Base-by-base conservation (phyloP, 2,329 filamentous ascomycete species). In the Penicillium sp. region DNA sequence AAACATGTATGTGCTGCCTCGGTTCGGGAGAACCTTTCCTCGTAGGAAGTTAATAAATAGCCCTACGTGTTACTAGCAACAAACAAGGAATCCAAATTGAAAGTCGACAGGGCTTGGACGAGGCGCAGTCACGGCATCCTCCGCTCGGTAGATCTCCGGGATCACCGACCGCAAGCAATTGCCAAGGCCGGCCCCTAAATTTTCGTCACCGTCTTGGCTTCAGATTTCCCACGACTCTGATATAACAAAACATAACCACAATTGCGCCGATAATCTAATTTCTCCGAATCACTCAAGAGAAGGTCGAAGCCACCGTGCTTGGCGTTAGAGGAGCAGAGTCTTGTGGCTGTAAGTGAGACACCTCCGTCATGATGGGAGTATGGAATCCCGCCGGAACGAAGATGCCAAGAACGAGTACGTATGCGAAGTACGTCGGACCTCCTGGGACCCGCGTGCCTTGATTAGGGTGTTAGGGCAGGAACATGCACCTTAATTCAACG, bases 341-440 rank as follows among this genome's bases (percentile, higher is more conserved):
- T 26, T 43, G 23, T 3, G 14, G n/a, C 24, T 14, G 39, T 43
- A 3, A 3, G 16, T 26, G 16, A n/a, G 16, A 45, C 21, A 42
- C 19, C 16, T 24, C 19, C 19, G 10, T 13, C 34, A 23, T 23
- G 40, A 43, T n/a, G n/a, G n/a, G n/a, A n/a, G n/a, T n/a, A n/a
- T 28, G 24, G 42, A 14, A 31, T 26, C 16, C 42, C 28, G 42
- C 14, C 42, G 28, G 42, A 31, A 26, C 11, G 3, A 45, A 45
- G 16, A 11, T 47, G 50, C 50, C 50, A 52, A 52, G 50, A 43
- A 48, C 16, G 43, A 39, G 50, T 52, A 52, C 50, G 50, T 52
- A 52, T 43, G 36, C 43, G 19, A 9, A 42, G 40, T 47, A 52
- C 43, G 50, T 47, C 40, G 26, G 34, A 48, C 43, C n/a, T 33